phyloP scores from a whole-genome alignment of 768 basidiomycete species.

The Amanita inopinata region DNA sequence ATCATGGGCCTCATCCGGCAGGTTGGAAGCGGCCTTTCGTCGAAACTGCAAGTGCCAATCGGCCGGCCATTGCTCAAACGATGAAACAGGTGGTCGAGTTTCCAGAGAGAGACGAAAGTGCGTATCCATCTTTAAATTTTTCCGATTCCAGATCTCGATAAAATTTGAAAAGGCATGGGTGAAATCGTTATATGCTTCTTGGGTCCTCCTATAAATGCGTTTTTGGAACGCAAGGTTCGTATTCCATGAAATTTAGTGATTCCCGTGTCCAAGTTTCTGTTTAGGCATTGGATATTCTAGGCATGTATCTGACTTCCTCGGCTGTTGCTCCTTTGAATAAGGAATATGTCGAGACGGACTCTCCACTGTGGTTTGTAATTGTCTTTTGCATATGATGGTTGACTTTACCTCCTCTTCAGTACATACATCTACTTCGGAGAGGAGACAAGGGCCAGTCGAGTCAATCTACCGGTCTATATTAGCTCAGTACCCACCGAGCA shows the following conservation, averaged over 20 bases:
- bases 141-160: slow-evolving; percentile 4
- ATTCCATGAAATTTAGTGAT: not conserved
- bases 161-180: slow-evolving; percentile 43
- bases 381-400: not conserved
- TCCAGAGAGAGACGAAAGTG: slow-evolving; percentile 91
- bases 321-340: slow-evolving; percentile 77
- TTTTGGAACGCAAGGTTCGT: slow-evolving; percentile 59
- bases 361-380: slow-evolving; percentile 67
- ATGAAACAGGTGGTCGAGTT: slow-evolving; percentile 72
- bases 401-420: slow-evolving; percentile 26
- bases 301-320: slow-evolving; percentile 83
- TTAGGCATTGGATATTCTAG: slow-evolving; percentile 77
- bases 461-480: slow-evolving; percentile 68
- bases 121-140: slow-evolving; percentile 12
- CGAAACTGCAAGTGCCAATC: slow-evolving; percentile 70
- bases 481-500: slow-evolving; percentile 78
- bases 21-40: slow-evolving; percentile 94
- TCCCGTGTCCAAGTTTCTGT: slow-evolving; percentile 4
- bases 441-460: slow-evolving; percentile 59
- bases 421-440: slow-evolving; percentile 82
- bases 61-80: slow-evolving; percentile 40
- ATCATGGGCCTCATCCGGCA: slow-evolving; percentile 55
- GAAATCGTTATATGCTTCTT: slow-evolving; percentile 72
- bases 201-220: slow-evolving; percentile 67
- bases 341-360: slow-evolving; percentile 86